Base-by-base conservation (phyloP, 768 basidiomycete species). In the Dictyophora rubrovolvata region DNA sequence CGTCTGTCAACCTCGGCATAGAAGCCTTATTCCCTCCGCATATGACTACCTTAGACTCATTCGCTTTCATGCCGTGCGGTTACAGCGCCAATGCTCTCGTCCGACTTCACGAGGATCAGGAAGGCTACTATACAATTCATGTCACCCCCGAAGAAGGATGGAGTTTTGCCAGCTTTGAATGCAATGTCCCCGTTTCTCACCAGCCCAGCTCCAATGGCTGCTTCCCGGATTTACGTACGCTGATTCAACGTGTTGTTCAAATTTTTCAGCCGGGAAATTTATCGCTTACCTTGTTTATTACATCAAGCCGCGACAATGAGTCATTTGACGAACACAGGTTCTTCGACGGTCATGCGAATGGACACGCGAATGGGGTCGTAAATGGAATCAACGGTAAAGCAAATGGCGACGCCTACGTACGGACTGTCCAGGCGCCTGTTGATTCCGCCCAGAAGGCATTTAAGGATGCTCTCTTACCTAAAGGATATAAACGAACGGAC, bases 151-250 rank as follows among this genome's bases (percentile, higher is more conserved):
- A 98, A 71, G 85, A 89, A 66, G 95, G 90, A 58, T 98, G 93
- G 89, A 96, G 93, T 50, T 99, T 96, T 71, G 96, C 96, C 63
- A 92, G 89, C 66, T 98, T 99, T 75, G 96, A 99, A 73, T 95
- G 92, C 75, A 99, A 99, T 72, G 83, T 96, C n/a, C 91, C 91
- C 4, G 75, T 86, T 48, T 69, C 74, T 48, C 62, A 71, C 48
- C 69, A 71, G 23, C 70, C 74, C 16, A 73, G 73, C 57, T 67
- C 69, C 56, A 61, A 65, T 46, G 64, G 70, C 53, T 70, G 67
- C 22, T 48, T 42, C 46, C 93, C 91, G 23, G 85, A 91, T 70
- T 74, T 98, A 49, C 76, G 81, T 65, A 84, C 85, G 17, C 83
- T 97, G 59, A 80, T 98, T 59, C 84, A 84, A 62, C 87, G 90